Conservation (phyloP, 164 flowering plant species). For the Sedum album region DNA sequence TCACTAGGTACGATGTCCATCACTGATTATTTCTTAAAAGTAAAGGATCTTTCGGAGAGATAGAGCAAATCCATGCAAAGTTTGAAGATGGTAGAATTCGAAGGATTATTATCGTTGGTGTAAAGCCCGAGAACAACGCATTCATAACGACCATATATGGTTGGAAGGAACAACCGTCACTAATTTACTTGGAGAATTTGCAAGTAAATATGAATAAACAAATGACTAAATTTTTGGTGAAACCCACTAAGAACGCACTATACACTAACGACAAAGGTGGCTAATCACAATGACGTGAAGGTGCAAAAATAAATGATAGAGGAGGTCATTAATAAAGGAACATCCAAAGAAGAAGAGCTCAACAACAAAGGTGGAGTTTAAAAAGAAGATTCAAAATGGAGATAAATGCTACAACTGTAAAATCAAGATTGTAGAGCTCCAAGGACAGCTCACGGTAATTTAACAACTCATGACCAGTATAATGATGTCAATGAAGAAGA, state of each 20-base stretch:
- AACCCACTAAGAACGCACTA: background rate
- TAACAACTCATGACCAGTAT: background rate
- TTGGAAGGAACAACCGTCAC: slow-evolving; percentile 12
- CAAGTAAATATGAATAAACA: slow-evolving; percentile 8
- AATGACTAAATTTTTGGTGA: slow-evolving; percentile 3
- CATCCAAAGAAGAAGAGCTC: background rate
- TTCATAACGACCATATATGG: slow-evolving; percentile 11
- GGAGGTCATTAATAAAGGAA: background rate
- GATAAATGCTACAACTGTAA: background rate
- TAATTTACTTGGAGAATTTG: slow-evolving; percentile 9
- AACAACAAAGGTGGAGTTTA: background rate
- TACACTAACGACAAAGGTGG: background rate
- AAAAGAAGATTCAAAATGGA: background rate
- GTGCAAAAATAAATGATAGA: background rate
- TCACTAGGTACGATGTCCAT: background rate
- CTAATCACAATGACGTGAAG: background rate
- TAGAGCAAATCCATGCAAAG: background rate
- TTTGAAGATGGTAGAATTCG: background rate
- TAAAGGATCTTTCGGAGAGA: background rate
- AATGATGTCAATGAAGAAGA: background rate
- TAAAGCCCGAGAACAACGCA: slow-evolving; percentile 1
- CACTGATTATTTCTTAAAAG: background rate
- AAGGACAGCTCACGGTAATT: background rate
- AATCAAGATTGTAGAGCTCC: background rate
- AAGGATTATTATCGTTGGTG: background rate